A percentile compares a stretch with the other conserved stretches of the same genome.
Evolutionary conservation across 495 filamentous ascomycete genomes (phyloP).

Genomic region (Penicillium mononematosum): DNA sequence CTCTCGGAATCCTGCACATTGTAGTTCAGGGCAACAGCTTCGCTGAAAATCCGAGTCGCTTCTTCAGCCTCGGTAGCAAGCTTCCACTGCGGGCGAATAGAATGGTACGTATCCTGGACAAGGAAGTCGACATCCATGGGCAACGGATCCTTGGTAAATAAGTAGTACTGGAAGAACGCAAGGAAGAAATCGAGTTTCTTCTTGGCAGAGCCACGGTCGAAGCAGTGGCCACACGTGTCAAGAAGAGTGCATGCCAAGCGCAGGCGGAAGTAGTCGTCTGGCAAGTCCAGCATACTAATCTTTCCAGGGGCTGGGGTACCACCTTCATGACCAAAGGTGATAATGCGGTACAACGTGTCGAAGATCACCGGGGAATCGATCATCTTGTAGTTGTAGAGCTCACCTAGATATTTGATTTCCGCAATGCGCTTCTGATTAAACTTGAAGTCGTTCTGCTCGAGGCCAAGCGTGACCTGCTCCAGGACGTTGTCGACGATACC

Average conservation of each 20-base stretch:
- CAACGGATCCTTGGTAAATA: slow-evolving; percentile 84
- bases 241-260: slow-evolving; percentile 84
- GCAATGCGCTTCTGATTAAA: slow-evolving; percentile 95
- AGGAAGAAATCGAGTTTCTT: slow-evolving; percentile 99
- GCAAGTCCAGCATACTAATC: slow-evolving; percentile 73
- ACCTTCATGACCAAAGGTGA: slow-evolving; percentile 84
- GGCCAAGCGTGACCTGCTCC: slow-evolving; percentile 81
- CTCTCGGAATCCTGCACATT: slow-evolving; percentile 72
- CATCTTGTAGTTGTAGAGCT: slow-evolving; percentile 98
- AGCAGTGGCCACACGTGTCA: slow-evolving; percentile 95
- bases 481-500: slow-evolving; percentile 85
- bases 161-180: slow-evolving; percentile 97
- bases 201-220: slow-evolving; percentile 86
- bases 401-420: slow-evolving; percentile 93
- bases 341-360: slow-evolving; percentile 89
- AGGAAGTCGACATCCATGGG: slow-evolving; percentile 99
- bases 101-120: slow-evolving; percentile 84
- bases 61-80: slow-evolving; percentile 77
- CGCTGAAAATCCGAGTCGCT: slow-evolving; percentile 78
- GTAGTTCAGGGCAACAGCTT: slow-evolving; percentile 85
- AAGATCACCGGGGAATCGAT: slow-evolving; percentile 95
- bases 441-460: slow-evolving; percentile 96
- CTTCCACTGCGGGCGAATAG: slow-evolving; percentile 89
- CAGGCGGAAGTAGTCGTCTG: slow-evolving; percentile 94
- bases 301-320: slow-evolving; percentile 79